Percentiles rank a stretch among this genome's conserved stretches.
Conservation (phyloP, 495 filamentous ascomycete species). For the Podospora fimiseda region DNA sequence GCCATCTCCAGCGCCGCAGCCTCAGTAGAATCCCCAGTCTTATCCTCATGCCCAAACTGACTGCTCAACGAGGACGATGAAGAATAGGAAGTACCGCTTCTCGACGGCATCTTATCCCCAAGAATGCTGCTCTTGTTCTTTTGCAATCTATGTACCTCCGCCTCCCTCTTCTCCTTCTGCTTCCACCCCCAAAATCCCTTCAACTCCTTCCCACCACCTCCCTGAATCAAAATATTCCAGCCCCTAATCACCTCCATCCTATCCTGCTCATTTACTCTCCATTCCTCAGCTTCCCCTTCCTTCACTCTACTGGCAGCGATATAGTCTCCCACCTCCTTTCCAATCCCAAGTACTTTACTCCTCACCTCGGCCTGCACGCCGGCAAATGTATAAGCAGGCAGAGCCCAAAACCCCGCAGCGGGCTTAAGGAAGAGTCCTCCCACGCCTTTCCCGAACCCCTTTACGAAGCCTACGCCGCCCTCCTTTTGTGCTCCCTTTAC, state of each 20-base stretch:
- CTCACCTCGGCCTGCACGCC: slow-evolving; percentile 70
- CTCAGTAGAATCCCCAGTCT: slow-evolving; percentile 26
- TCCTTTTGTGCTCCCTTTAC: slow-evolving; percentile 59
- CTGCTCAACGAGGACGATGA: no score
- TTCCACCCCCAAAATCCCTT: slow-evolving; percentile 39
- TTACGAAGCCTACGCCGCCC: slow-evolving; percentile 61
- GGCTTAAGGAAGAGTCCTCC: slow-evolving; percentile 67
- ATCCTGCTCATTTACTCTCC: slow-evolving; percentile 51
- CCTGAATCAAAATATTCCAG: no score
- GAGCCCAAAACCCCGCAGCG: slow-evolving; percentile 56
- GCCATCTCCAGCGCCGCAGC: slow-evolving; percentile 58
- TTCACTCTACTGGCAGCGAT: slow-evolving; percentile 65
- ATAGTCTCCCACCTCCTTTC: slow-evolving; percentile 50
- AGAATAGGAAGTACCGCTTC: no score
- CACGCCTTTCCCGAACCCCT: slow-evolving; percentile 69
- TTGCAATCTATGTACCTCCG: background rate
- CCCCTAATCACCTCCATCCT: slow-evolving; percentile 51
- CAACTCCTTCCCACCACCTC: slow-evolving; percentile 31
- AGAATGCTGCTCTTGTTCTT: slow-evolving; percentile 9
- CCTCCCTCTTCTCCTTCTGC: slow-evolving; percentile 30
- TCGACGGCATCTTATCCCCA: slow-evolving; percentile 2
- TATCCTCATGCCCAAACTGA: no score
- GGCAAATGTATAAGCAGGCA: slow-evolving; percentile 68
- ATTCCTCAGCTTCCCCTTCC: slow-evolving; percentile 56
- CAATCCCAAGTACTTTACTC: slow-evolving; percentile 50